Evolutionary conservation across 257 asterid genomes (phyloP), one percentile per base, ranked within the genome.

Genomic region (Echium plantagineum): DNA sequence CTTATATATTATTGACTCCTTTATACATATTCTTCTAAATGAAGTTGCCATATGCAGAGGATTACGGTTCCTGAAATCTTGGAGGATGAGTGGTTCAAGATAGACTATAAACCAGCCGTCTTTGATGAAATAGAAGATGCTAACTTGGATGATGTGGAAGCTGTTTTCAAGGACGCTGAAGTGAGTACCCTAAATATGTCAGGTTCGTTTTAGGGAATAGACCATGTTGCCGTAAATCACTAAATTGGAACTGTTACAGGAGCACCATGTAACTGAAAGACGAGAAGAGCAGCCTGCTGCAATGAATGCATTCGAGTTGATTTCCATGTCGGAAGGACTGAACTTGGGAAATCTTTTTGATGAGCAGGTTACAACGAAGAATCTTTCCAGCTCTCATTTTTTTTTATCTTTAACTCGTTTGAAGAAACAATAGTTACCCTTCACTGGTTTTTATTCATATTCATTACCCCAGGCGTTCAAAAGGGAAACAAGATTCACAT

Each of bases 281-380:
- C 82, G 35, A 68, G 95, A 83, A 77, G 79, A 77, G 72, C 75
- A 83, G 72, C 97, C 97, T 4, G 77, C 72, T 32, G 80, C 97
- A 58, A 87, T 90, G 96, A 90, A 90, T 32, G 97, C 97, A 63
- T 90, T 90, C 55, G 97, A 90, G 80, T 78, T 90, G 68, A 90
- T 90, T 68, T 87, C 97, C 62, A 83, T 90, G 97, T 90, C 97
- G 2, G 81, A 71, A 74, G 97, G 97, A 54, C 87, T 90, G 72
- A 83, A 90, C 73, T 91, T 90, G 20, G 96, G 78, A 73, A 87
- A 87, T 70, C 88, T 90, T 32, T 85, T 90, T 35, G 94, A 72
- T 46, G 86, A 86, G 70, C 84, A 83, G 94, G 97, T 89, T 47
- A 19, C 63, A 15, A 38, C 49, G 63, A 20, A 26, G 20, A 42